These are phyloP conservation scores for Cyanidium caldarium DNA, from an alignment of 23 red algal genomes.

Conservation along the genomic window DNA sequence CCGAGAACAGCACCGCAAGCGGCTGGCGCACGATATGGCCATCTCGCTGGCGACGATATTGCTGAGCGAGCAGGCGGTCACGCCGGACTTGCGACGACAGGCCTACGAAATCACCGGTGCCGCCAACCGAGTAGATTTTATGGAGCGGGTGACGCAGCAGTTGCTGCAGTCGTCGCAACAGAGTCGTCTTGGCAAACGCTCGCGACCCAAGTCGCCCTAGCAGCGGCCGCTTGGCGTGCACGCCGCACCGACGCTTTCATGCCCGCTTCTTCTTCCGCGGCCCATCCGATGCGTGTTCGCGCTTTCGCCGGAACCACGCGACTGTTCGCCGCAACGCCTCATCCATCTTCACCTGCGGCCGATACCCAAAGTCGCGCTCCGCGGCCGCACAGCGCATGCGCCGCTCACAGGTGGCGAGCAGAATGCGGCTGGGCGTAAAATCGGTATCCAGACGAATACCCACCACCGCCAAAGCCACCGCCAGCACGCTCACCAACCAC, in stretches of 20 bases:
- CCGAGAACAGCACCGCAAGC: not conserved
- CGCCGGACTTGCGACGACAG: not conserved
- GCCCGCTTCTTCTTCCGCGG: no score
- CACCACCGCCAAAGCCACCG: conserved; percentile 20
- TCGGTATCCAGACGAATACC: conserved; percentile 24
- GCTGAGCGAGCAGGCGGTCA: not conserved
- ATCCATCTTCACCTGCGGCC: conserved; percentile 38
- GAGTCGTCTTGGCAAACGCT: no score
- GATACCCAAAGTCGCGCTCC: conserved; percentile 61
- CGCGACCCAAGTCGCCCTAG: no score
- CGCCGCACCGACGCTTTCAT: no score
- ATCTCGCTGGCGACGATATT: not conserved
- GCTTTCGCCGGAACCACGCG: conserved; percentile 40
- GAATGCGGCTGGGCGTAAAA: conserved; percentile 50
- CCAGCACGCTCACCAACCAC: conserved; percentile 24
- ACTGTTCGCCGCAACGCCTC: conserved; percentile 54
- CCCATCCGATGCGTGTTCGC: no score
- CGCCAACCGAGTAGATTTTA: not conserved
- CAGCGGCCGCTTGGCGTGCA: no score
- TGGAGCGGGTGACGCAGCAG: not conserved
- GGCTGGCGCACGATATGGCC: conserved; percentile 1
- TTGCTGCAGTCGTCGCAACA: no score
- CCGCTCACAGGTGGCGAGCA: conserved; percentile 40
- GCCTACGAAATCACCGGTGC: not conserved
- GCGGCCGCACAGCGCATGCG: conserved; percentile 60